phyloP scores from a whole-genome alignment of 257 asterid genomes.

The Capsicum rhomboideum region DNA sequence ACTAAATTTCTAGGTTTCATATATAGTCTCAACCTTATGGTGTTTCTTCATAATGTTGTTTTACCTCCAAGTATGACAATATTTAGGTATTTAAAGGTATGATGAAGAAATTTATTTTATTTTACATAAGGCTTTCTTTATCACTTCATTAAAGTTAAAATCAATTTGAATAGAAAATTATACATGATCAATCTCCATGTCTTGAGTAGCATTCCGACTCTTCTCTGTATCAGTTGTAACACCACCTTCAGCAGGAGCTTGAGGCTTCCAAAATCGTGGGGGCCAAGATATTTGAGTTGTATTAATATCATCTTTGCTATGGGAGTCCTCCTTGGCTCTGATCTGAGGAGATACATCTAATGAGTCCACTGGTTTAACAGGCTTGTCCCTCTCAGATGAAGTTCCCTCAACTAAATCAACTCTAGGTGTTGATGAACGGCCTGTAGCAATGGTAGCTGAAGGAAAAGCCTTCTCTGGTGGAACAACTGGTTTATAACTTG shows the following conservation, averaged over 20 bases:
- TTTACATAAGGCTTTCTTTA: too few relatives aligned
- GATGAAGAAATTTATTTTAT: too few relatives aligned
- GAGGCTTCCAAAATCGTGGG: constrained; percentile 43
- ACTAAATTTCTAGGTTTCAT: too few relatives aligned
- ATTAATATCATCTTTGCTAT: constrained; percentile 30
- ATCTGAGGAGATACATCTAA: constrained; percentile 19
- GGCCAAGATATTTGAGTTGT: constrained; percentile 31
- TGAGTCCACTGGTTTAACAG: constrained; percentile 33
- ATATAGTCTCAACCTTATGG: too few relatives aligned
- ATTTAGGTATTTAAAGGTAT: too few relatives aligned
- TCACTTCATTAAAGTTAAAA: too few relatives aligned
- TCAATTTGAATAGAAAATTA: too few relatives aligned
- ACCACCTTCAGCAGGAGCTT: constrained; percentile 23
- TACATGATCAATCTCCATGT: constrained; percentile 52
- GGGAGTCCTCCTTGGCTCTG: constrained; percentile 37
- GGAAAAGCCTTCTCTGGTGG: constrained; percentile 99
- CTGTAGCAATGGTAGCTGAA: constrained; percentile 62
- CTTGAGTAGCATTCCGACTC: constrained; percentile 26
- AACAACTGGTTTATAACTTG: constrained; percentile 79
- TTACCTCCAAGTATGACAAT: too few relatives aligned
- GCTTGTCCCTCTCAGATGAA: constrained; percentile 39
- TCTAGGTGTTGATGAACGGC: constrained; percentile 50
- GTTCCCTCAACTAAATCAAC: constrained; percentile 49
- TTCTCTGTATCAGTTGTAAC: constrained; percentile 19
- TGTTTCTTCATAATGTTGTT: too few relatives aligned